These are phyloP conservation scores for Triticum timopheevii DNA, from an alignment of 176 grass and related monocot species.

Conservation along the genomic window DNA sequence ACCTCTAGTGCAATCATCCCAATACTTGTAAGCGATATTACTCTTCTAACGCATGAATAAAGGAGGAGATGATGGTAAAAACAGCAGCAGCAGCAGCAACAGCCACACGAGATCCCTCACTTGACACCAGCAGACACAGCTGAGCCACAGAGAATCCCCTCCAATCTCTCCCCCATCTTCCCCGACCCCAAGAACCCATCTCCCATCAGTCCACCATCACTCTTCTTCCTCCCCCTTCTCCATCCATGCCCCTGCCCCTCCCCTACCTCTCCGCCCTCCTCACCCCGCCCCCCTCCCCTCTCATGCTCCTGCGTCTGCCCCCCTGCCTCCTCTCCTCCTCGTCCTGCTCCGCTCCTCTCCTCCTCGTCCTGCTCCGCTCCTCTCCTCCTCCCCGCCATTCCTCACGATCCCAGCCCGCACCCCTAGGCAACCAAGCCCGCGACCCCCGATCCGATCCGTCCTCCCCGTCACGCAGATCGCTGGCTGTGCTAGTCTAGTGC, in stretches of 20 bases:
- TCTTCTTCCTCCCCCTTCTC: background rate
- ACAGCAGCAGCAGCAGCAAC: background rate
- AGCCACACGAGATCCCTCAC: background rate
- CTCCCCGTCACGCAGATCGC: background rate
- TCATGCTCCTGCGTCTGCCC: conserved; percentile 1
- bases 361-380: background rate
- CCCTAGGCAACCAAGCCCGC: background rate
- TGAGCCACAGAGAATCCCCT: background rate
- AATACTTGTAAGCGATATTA: too few species aligned
- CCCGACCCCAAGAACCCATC: conserved; percentile 24
- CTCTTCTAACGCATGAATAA: too few species aligned
- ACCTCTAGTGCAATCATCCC: too few species aligned
- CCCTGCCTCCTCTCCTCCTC: background rate
- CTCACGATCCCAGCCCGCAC: background rate
- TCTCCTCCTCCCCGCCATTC: background rate
- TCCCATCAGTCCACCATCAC: conserved; percentile 24
- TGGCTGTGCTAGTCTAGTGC: background rate
- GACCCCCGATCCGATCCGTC: conserved; percentile 16
- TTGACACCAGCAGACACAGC: background rate
- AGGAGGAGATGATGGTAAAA: too few species aligned
- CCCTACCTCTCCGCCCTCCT: background rate
- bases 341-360: background rate
- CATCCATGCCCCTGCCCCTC: conserved; percentile 7
- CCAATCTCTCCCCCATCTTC: background rate
- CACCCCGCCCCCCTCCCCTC: background rate